Percentiles rank a stretch among this genome's conserved stretches.
Conservation (phyloP, 1,284 basidiomycete genomes). For the Austroboletus niveus region DNA sequence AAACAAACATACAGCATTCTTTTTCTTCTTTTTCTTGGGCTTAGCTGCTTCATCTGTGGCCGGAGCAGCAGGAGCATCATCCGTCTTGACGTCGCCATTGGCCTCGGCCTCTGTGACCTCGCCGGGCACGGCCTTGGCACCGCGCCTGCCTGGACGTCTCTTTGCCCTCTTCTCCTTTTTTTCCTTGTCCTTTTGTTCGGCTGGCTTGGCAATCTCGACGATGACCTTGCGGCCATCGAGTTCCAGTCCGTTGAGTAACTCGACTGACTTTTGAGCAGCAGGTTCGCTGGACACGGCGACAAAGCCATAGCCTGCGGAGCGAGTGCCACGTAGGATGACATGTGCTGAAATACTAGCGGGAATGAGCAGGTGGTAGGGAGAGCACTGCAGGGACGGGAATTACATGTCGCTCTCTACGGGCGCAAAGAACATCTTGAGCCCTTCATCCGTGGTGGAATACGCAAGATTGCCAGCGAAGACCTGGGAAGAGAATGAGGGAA, state of each 20-base stretch:
- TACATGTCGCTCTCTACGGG: constrained; percentile 81
- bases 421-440: constrained; percentile 86
- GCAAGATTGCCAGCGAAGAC: constrained; percentile 88
- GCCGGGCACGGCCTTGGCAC: constrained; percentile 77
- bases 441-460: constrained; percentile 85
- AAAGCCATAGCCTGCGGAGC: constrained; percentile 90
- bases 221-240: constrained; percentile 85
- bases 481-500: constrained; percentile 38
- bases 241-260: constrained; percentile 82
- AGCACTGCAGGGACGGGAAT: constrained; percentile 32
- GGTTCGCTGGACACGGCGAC: constrained; percentile 79
- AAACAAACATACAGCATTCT: constrained; percentile 48
- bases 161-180: constrained; percentile 69
- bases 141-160: constrained; percentile 77
- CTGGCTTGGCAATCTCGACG: constrained; percentile 87
- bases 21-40: constrained; percentile 83
- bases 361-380: constrained; percentile 19
- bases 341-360: constrained; percentile 64
- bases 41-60: constrained; percentile 58
- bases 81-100: constrained; percentile 63
- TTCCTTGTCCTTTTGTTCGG: constrained; percentile 82
- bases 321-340: constrained; percentile 77
- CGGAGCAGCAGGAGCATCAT: constrained; percentile 44
- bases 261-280: constrained; percentile 84
- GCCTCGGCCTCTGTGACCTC: constrained; percentile 85